These are phyloP conservation scores for Agaricus blazei DNA, from an alignment of 768 basidiomycete genomes.

Conservation along the genomic window DNA sequence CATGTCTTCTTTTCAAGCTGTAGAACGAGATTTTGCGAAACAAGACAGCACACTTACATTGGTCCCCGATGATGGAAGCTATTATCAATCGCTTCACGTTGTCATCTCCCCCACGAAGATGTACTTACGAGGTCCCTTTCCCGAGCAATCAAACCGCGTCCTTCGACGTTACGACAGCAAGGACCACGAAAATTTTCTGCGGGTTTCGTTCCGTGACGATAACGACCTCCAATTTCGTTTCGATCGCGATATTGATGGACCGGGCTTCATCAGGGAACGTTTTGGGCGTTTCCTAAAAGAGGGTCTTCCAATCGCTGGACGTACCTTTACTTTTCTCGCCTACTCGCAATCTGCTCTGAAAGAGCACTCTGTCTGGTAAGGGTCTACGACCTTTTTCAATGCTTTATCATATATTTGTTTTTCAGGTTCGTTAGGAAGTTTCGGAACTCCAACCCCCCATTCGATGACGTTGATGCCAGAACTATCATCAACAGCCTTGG, in stretches of 20 bases:
- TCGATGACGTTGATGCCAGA: constrained; percentile 31
- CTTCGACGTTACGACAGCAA: constrained; percentile 11
- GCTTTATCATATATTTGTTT: neutral
- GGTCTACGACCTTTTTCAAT: neutral
- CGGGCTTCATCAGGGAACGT: constrained; percentile 40
- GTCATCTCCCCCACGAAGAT: constrained; percentile 14
- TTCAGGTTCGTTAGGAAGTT: constrained; percentile 63
- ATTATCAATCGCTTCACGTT: constrained; percentile 25
- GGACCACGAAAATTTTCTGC: constrained; percentile 14
- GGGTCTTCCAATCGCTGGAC: constrained; percentile 50
- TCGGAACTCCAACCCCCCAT: constrained; percentile 23
- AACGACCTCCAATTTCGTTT: constrained; percentile 12
- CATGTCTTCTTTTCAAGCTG: constrained; percentile 24
- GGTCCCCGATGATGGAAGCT: constrained; percentile 26
- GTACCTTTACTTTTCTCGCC: constrained; percentile 57
- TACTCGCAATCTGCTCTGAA: constrained; percentile 76
- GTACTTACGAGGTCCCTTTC: constrained; percentile 11
- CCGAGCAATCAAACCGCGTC: constrained; percentile 16
- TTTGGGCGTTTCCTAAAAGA: constrained; percentile 39
- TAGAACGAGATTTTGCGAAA: constrained; percentile 20
- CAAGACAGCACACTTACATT: constrained; percentile 18
- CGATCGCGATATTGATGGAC: constrained; percentile 19
- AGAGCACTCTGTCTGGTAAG: constrained; percentile 54
- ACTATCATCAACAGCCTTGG: constrained; percentile 54
- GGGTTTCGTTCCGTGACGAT: constrained; percentile 15